These are phyloP conservation scores for Trichoderma hamatum DNA, from an alignment of 2,329 filamentous ascomycete genomes.

Conservation along the genomic window DNA sequence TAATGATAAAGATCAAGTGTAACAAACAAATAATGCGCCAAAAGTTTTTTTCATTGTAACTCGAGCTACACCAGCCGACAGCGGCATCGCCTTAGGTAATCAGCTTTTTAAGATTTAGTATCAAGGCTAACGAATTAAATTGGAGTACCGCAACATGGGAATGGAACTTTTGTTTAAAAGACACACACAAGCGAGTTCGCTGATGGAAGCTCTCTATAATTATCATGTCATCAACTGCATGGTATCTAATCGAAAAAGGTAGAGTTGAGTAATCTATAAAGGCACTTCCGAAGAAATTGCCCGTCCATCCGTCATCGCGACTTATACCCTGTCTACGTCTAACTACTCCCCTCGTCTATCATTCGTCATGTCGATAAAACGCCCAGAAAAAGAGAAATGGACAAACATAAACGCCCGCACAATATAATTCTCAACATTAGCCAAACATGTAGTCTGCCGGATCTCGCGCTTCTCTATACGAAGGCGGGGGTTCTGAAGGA, in stretches of 20 bases:
- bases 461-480: slow-evolving; percentile 29
- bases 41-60: background rate
- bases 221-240: background rate
- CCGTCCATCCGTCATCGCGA: background rate
- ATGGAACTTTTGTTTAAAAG: background rate
- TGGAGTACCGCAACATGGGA: background rate
- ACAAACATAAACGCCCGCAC: slow-evolving; percentile 3
- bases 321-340: background rate
- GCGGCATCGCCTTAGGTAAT: background rate
- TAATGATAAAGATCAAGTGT: background rate
- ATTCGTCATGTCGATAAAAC: background rate
- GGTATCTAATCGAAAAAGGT: background rate
- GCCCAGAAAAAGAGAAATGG: background rate
- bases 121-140: background rate
- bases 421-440: slow-evolving; percentile 22
- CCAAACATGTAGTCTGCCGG: slow-evolving; percentile 27
- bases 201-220: background rate
- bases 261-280: background rate
- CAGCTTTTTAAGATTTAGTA: background rate
- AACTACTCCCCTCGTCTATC: slow-evolving; percentile 10
- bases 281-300: background rate
- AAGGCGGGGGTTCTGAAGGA: slow-evolving; percentile 32
- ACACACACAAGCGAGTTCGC: background rate
- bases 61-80: background rate
- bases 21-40: background rate